phyloP scores from a whole-genome alignment of 345 rosid species.

The Eucalyptus globulus region DNA sequence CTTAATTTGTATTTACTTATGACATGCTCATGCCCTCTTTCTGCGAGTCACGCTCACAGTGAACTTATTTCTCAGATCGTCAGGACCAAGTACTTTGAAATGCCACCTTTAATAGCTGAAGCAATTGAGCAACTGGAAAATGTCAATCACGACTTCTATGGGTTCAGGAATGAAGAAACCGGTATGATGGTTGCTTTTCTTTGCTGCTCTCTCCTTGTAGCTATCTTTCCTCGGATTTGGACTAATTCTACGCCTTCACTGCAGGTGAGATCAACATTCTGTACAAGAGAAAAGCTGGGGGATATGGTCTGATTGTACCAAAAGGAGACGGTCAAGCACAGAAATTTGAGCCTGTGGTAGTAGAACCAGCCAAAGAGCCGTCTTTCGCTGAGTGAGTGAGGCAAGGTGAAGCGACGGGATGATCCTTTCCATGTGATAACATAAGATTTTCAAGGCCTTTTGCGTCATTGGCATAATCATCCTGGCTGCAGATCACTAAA shows the following conservation, averaged over 20 bases:
- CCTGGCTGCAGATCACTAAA: background rate
- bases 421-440: background rate
- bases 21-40: background rate
- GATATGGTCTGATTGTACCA: slow-evolving; percentile 82
- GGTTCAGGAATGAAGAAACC: slow-evolving; percentile 78
- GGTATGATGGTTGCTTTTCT: slow-evolving; percentile 23
- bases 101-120: slow-evolving; percentile 87
- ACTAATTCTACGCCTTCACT: background rate
- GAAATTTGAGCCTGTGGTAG: slow-evolving; percentile 48
- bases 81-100: slow-evolving; percentile 80
- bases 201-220: background rate
- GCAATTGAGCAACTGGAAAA: slow-evolving; percentile 85
- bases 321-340: slow-evolving; percentile 44
- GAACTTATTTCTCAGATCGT: slow-evolving; percentile 38
- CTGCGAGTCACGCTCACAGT: background rate
- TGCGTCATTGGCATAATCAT: background rate
- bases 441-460: background rate
- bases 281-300: slow-evolving; percentile 81
- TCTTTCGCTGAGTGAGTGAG: slow-evolving; percentile 25
- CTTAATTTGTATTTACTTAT: background rate
- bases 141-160: slow-evolving; percentile 82
- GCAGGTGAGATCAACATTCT: slow-evolving; percentile 81
- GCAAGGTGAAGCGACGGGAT: background rate
- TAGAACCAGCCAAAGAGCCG: slow-evolving; percentile 40
- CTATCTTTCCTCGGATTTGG: background rate